Conservation (phyloP, 257 asterid genomes). For the Solanum okadae region DNA sequence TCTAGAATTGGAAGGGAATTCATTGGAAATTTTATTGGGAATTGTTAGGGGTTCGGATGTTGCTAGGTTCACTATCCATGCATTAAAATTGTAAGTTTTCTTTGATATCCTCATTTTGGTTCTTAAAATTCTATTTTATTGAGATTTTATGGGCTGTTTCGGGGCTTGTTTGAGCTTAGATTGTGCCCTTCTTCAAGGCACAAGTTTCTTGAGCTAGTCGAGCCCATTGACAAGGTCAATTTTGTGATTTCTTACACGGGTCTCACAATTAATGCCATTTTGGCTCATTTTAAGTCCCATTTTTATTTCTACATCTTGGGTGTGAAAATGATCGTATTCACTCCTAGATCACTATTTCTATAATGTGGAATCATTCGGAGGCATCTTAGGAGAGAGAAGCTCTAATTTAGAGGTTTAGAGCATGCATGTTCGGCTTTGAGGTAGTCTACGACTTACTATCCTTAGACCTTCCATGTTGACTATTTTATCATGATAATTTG, state of each 20-base stretch:
- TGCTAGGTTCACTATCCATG: not conserved
- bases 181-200: not conserved
- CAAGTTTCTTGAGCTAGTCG: not conserved
- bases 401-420: not conserved
- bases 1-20: not conserved
- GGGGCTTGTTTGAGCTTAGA: not conserved
- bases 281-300: too few relatives aligned
- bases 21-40: too few relatives aligned
- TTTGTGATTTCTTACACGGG: not conserved
- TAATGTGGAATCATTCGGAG: too few relatives aligned
- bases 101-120: not conserved
- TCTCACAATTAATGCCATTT: not conserved
- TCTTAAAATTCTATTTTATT: too few relatives aligned
- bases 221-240: not conserved
- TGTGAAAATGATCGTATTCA: too few relatives aligned
- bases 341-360: not conserved
- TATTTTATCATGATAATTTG: not conserved
- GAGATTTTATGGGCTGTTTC: too few relatives aligned
- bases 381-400: not conserved
- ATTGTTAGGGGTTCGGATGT: not conserved
- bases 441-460: not conserved
- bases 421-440: not conserved
- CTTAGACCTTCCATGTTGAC: not conserved
- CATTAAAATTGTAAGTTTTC: too few relatives aligned
- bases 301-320: not conserved